Evolutionary conservation across 192 early-diverging fungal genomes (phyloP), one percentile per base, ranked within the genome.

Genomic region (Powellomyces hirtus): DNA sequence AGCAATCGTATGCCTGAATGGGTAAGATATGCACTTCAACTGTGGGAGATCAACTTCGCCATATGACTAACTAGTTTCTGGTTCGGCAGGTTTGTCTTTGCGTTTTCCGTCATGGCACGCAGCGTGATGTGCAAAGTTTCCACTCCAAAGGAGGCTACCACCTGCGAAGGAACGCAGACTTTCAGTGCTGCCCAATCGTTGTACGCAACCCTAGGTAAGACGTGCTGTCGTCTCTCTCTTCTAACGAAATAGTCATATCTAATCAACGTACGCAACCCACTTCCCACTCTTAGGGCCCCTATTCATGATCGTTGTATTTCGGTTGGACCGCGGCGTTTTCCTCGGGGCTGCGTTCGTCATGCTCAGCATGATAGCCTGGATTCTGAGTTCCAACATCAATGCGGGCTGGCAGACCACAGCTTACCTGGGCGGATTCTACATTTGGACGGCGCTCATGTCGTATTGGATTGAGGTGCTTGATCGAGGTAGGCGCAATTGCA

Each of bases 401-500:
- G 29, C 14, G 13, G 7, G 37, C 30, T 67, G 52, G 51, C 44
- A 49, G 33, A 52, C 35, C 4, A 16, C 18, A 18, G 7, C 42
- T 16, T 69, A 59, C 46, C 16, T 59, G 56, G 16, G 26, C 42
- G 67, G 67, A 7, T 69, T 69, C 45, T 69, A 59, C 20, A n/a
- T 69, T 18, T 61, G 56, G 67, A 14, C 22, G 14, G 38, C 65
- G 5, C 27, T 67, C 3, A n/a, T 69, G 13, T 59, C 67, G 2
- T 69, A 69, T 61, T 69, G 67, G 67, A 44, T 11, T 38, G 67
- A 69, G 40, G n/a, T 24, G 33, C 29, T 61, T 1, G 58, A 69
- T 27, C 57, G 67, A 62, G 53, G 53, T 56, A 1, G 14, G 18
- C 18, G 44, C 18, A 26, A n/a, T n/a, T n/a, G n/a, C n/a, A n/a